Percentiles rank a stretch among this genome's conserved stretches.
These are phyloP conservation scores for Malassezia nana DNA, from an alignment of 1,284 basidiomycete genomes.

Conservation along the genomic window DNA sequence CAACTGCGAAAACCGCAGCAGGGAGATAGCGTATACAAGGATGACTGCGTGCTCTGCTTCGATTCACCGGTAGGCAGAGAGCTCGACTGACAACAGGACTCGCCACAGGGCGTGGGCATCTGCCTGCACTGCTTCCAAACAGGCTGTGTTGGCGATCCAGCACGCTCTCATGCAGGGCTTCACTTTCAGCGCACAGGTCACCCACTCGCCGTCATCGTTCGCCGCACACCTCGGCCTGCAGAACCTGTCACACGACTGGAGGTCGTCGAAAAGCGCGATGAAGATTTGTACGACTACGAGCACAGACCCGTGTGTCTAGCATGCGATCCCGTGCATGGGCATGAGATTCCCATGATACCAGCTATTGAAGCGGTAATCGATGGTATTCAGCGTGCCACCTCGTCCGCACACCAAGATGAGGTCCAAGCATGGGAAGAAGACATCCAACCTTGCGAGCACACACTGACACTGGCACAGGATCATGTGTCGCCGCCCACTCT, in stretches of 20 bases:
- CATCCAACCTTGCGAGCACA: slow-evolving; percentile 75
- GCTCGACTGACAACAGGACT: slow-evolving; percentile 55
- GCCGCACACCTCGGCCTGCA: slow-evolving; percentile 61
- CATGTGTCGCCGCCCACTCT: slow-evolving; percentile 30
- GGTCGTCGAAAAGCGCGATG: slow-evolving; percentile 70
- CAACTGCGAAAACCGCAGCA: slow-evolving; percentile 27
- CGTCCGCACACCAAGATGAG: slow-evolving; percentile 80
- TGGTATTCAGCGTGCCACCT: slow-evolving; percentile 70
- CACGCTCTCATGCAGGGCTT: slow-evolving; percentile 32
- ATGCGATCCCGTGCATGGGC: slow-evolving; percentile 55
- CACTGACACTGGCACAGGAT: slow-evolving; percentile 60
- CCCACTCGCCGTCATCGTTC: slow-evolving; percentile 68
- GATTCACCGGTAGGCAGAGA: slow-evolving; percentile 51
- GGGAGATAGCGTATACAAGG: slow-evolving; percentile 57
- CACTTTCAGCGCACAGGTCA: slow-evolving; percentile 56
- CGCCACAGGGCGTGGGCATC: slow-evolving; percentile 65
- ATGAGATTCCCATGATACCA: slow-evolving; percentile 52
- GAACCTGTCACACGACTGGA: slow-evolving; percentile 75
- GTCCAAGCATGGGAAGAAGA: slow-evolving; percentile 98
- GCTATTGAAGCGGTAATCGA: slow-evolving; percentile 55
- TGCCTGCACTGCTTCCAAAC: slow-evolving; percentile 91
- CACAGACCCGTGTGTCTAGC: slow-evolving; percentile 61
- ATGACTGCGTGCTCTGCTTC: slow-evolving; percentile 92
- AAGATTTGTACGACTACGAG: slow-evolving; percentile 70
- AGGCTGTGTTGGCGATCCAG: slow-evolving; percentile 40